Evolutionary conservation across 2,329 filamentous ascomycete species (phyloP).

Genomic region (Orbilia quercus): DNA sequence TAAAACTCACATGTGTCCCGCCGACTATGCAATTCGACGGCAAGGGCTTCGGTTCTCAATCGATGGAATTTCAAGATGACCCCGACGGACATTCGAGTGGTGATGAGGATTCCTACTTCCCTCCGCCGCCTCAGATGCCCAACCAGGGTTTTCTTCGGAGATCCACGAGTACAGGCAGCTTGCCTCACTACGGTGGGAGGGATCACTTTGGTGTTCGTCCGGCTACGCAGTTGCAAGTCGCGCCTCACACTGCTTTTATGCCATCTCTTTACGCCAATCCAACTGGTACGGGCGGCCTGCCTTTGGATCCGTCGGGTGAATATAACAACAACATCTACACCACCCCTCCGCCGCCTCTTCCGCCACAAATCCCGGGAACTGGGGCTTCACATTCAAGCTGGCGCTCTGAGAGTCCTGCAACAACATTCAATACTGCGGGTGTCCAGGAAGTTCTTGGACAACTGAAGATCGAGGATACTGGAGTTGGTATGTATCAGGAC

Average conservation of each 20-base stretch:
- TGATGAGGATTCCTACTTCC: conserved; percentile 63
- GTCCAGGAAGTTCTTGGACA: conserved; percentile 84
- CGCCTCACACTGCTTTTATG: conserved; percentile 50
- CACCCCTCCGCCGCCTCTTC: conserved; percentile 39
- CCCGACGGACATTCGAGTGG: conserved; percentile 61
- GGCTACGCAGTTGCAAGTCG: conserved; percentile 44
- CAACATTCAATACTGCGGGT: conserved; percentile 68
- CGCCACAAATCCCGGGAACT: conserved; percentile 44
- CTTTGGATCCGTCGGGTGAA: conserved; percentile 41
- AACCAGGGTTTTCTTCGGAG: conserved; percentile 56
- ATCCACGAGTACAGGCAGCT: conserved; percentile 54
- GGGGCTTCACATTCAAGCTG: conserved; percentile 38
- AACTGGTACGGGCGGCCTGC: conserved; percentile 6
- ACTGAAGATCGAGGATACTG: conserved; percentile 85
- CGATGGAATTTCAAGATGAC: conserved; percentile 64
- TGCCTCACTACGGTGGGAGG: conserved; percentile 46
- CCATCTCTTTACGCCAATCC: conserved; percentile 33
- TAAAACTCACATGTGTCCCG: conserved; percentile 92
- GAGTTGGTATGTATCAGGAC: conserved; percentile 73
- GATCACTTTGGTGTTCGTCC: conserved; percentile 53
- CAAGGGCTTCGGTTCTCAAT: conserved; percentile 66
- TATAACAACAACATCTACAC: conserved; percentile 44
- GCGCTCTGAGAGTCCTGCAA: conserved; percentile 45
- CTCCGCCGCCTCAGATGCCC: conserved; percentile 51
- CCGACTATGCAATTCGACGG: conserved; percentile 85